These are phyloP conservation scores for Forsythia viridissima DNA, from an alignment of 257 asterid genomes.

Conservation along the genomic window DNA sequence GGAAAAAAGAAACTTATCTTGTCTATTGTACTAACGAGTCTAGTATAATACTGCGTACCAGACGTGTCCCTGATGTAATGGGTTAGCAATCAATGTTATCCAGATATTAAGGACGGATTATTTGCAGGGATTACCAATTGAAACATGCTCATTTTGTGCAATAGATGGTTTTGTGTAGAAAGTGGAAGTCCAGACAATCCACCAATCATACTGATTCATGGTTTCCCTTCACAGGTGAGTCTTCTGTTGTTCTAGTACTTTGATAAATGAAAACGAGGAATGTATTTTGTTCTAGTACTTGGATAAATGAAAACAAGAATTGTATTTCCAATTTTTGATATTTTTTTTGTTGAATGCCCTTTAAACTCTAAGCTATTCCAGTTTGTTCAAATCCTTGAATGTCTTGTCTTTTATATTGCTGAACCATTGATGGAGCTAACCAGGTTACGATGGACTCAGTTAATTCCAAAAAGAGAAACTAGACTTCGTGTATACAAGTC, in stretches of 20 bases:
- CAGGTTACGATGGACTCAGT: too few relatives aligned
- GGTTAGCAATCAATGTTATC: constrained; percentile 30
- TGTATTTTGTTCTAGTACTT: too few relatives aligned
- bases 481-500: too few relatives aligned
- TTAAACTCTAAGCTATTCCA: too few relatives aligned
- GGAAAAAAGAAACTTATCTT: background rate
- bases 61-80: background rate
- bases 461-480: too few relatives aligned
- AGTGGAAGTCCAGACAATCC: constrained; percentile 64
- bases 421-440: background rate
- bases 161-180: constrained; percentile 93
- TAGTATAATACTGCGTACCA: background rate
- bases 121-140: constrained; percentile 82
- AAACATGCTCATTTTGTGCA: constrained; percentile 79
- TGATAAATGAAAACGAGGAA: background rate
- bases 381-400: too few relatives aligned
- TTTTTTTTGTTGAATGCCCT: too few relatives aligned
- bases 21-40: background rate
- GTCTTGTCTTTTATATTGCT: background rate
- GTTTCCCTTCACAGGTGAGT: constrained; percentile 86
- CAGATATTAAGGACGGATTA: constrained; percentile 64
- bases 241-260: background rate
- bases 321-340: too few relatives aligned
- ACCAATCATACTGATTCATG: constrained; percentile 71
- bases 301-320: too few relatives aligned